Base-by-base conservation (phyloP, 2,329 filamentous ascomycete species). In the Diaporthe australafricana region DNA sequence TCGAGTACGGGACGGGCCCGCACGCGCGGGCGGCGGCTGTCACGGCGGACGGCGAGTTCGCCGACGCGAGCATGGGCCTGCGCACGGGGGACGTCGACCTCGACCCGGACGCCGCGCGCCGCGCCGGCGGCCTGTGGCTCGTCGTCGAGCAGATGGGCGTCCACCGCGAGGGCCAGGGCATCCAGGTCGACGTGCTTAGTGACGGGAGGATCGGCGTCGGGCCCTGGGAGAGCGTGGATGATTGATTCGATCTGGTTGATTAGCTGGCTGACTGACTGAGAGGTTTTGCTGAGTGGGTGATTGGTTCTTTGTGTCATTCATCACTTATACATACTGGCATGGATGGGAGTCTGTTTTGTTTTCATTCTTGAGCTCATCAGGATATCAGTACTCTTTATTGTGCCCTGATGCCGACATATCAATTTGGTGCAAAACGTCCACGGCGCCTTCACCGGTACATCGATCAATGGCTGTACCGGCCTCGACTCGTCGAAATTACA, bases 91-190 rank as follows among this genome's bases (percentile, higher is more conserved):
- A 96, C 74, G 87, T 97, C 66, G 92, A 97, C 81, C 82, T 98
- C 52, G 90, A 91, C 55, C 92, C 94, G 0, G 86, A 84, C n/a
- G 81, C 88, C 74, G 83, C 85, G 71, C 82, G 82, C 38, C 82
- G 82, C 12, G 30, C 27, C 4, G 87, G 88, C 25, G 91, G 91
- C 22, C 80, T 95, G 71, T 97, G 93, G 92, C 84, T 98, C 68
- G 92, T 98, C 7, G 84, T 98, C 52, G 95, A 98, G 81, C 88
- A 93, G 75, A 88, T 96, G 77, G 93, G 91, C n/a, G 85, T 80
- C 50, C 80, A 79, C 30, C 77, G 78, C 30, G 76, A 76, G 4
- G 75, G 78, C 2, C 80, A 83, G 57, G 74, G 82, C 74, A 87
- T 90, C 8, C 76, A 80, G 52, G 79, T 85, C 2, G 86, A 81